Evolutionary conservation across 495 filamentous ascomycete genomes (phyloP).

Genomic region (Elasticomyces elasticus): DNA sequence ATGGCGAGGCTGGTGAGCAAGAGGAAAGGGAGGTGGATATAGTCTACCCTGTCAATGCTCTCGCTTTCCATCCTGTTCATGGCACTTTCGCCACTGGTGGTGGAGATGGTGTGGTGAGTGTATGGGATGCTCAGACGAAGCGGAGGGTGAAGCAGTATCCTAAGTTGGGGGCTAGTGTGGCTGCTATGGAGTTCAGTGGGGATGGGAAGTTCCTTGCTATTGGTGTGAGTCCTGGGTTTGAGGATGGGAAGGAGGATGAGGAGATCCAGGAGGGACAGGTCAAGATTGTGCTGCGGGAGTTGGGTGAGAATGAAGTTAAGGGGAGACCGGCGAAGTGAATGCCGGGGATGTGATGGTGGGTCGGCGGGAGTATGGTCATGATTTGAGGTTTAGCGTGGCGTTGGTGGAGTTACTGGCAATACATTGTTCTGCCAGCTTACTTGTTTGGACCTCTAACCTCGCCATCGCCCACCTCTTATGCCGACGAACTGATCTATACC

Average conservation of each 20-base stretch:
- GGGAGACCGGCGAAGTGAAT: constrained; percentile 44
- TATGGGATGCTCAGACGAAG: constrained; percentile 93
- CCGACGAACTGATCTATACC: too few relatives aligned
- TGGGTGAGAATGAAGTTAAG: constrained; percentile 79
- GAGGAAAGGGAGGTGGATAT: constrained; percentile 62
- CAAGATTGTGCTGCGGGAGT: constrained; percentile 68
- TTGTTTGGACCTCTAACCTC: too few relatives aligned
- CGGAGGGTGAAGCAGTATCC: constrained; percentile 84
- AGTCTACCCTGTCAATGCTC: constrained; percentile 89
- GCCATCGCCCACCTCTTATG: not conserved
- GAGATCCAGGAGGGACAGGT: constrained; percentile 54
- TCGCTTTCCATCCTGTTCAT: constrained; percentile 82
- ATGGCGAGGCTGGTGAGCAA: constrained; percentile 2
- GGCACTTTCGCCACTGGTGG: constrained; percentile 91
- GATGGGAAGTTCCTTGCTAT: constrained; percentile 80
- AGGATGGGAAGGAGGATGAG: constrained; percentile 76
- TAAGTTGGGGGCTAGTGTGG: constrained; percentile 66
- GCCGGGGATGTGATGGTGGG: not conserved
- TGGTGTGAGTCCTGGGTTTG: constrained; percentile 80
- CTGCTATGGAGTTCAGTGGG: constrained; percentile 61
- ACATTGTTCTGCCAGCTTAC: not conserved
- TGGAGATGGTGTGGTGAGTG: constrained; percentile 84
- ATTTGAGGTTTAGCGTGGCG: not conserved
- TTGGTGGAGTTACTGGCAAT: not conserved
- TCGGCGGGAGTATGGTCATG: not conserved